Conservation (phyloP, 1,139 yeast genomes). For the Candida sp. region DNA sequence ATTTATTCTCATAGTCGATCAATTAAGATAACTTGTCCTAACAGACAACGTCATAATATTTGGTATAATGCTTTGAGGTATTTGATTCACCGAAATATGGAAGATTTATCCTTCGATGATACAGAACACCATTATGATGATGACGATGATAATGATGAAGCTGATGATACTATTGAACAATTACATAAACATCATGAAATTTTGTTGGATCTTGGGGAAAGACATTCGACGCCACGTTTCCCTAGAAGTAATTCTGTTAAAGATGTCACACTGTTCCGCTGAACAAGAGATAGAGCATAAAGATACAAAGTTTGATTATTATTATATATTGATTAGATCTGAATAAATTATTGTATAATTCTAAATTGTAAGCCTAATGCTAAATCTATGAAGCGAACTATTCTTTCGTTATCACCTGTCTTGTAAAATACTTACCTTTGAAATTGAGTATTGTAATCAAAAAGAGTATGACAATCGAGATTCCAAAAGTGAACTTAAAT, state of each 20-base stretch:
- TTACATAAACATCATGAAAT: constrained; percentile 11
- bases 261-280: not conserved
- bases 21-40: constrained; percentile 82
- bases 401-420: not conserved
- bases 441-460: constrained; percentile 24
- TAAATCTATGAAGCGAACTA: not conserved
- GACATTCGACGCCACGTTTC: constrained; percentile 13
- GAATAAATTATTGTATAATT: no score
- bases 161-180: constrained; percentile 2
- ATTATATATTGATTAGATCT: no score
- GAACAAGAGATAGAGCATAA: not conserved
- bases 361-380: not conserved
- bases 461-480: constrained; percentile 21
- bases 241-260: constrained; percentile 1
- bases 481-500: constrained; percentile 30
- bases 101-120: constrained; percentile 51
- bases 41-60: constrained; percentile 82
- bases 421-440: constrained; percentile 7
- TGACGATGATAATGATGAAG: constrained; percentile 10
- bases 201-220: constrained; percentile 12
- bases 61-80: constrained; percentile 89
- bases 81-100: constrained; percentile 65
- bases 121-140: constrained; percentile 19
- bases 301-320: no score
- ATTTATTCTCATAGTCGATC: constrained; percentile 68